Conservation (phyloP, 768 basidiomycete species). For the Lactarius psammicola region DNA sequence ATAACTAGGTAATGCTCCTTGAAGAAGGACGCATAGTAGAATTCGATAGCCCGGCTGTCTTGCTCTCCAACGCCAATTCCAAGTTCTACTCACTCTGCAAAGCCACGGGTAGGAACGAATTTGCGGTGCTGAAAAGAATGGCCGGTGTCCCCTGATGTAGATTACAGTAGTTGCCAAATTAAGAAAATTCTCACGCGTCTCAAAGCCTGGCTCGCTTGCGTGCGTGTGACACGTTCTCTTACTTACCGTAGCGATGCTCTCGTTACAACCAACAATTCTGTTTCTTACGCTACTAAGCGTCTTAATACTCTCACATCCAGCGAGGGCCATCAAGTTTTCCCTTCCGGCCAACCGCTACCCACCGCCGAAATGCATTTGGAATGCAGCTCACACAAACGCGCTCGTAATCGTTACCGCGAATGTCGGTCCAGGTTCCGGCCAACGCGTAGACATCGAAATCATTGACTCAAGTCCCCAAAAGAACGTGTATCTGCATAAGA, state of each 20-base stretch:
- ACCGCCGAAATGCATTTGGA: constrained; percentile 89
- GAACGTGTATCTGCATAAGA: constrained; percentile 91
- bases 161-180: not conserved
- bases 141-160: constrained; percentile 40
- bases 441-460: constrained; percentile 92
- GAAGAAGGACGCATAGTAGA: constrained; percentile 79
- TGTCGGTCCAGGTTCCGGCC: constrained; percentile 68
- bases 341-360: constrained; percentile 74
- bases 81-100: constrained; percentile 68
- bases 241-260: constrained; percentile 19
- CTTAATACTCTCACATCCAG: constrained; percentile 35
- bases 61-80: constrained; percentile 56
- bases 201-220: not conserved
- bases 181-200: constrained; percentile 9
- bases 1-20: constrained; percentile 64
- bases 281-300: constrained; percentile 26
- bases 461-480: constrained; percentile 80
- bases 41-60: constrained; percentile 60
- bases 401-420: constrained; percentile 97
- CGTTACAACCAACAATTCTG: constrained; percentile 15
- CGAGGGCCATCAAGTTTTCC: constrained; percentile 79
- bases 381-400: constrained; percentile 78
- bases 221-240: constrained; percentile 2
- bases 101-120: constrained; percentile 72
- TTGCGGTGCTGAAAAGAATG: constrained; percentile 64